Evolutionary conservation across 805 yeast species (phyloP).

Genomic region (Saccharomycopsis olivae): DNA sequence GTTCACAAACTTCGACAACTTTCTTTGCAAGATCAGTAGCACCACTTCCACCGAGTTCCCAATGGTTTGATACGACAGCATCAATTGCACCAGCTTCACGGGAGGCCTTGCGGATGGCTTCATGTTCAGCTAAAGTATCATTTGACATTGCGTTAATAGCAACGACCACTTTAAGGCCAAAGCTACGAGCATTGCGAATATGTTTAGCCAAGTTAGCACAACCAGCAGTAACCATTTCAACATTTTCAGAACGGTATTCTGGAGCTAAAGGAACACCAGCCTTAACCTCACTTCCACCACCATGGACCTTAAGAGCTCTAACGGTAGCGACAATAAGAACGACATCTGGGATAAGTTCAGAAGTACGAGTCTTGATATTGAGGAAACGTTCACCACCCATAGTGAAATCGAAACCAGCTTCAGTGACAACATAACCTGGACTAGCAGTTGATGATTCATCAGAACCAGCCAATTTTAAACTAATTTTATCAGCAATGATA

Average conservation of each 20-base stretch:
- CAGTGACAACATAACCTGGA: conserved; percentile 73
- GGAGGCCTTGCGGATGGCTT: conserved; percentile 55
- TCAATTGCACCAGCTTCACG: conserved; percentile 69
- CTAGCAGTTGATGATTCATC: conserved; percentile 38
- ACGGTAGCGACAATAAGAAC: conserved; percentile 78
- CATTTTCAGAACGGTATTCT: conserved; percentile 62
- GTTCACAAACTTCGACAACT: conserved; percentile 35
- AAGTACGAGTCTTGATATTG: conserved; percentile 72
- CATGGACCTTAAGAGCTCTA: conserved; percentile 76
- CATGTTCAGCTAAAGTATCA: conserved; percentile 60
- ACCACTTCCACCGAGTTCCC: conserved; percentile 82
- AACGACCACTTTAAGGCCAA: conserved; percentile 72
- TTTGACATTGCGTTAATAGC: conserved; percentile 74
- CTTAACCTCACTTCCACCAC: conserved; percentile 83
- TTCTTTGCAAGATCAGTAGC: conserved; percentile 66
- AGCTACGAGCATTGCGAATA: conserved; percentile 57
- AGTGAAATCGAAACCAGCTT: conserved; percentile 84
- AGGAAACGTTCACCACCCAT: conserved; percentile 88
- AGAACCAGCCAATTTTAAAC: conserved; percentile 70
- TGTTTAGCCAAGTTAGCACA: conserved; percentile 71
- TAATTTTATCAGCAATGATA: conserved; percentile 70
- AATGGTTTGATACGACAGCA: conserved; percentile 74
- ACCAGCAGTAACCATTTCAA: conserved; percentile 58
- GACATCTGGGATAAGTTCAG: conserved; percentile 70
- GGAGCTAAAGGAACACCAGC: conserved; percentile 74